Conservation (phyloP, 2,329 filamentous ascomycete species). For the Aspergillus neoniger region DNA sequence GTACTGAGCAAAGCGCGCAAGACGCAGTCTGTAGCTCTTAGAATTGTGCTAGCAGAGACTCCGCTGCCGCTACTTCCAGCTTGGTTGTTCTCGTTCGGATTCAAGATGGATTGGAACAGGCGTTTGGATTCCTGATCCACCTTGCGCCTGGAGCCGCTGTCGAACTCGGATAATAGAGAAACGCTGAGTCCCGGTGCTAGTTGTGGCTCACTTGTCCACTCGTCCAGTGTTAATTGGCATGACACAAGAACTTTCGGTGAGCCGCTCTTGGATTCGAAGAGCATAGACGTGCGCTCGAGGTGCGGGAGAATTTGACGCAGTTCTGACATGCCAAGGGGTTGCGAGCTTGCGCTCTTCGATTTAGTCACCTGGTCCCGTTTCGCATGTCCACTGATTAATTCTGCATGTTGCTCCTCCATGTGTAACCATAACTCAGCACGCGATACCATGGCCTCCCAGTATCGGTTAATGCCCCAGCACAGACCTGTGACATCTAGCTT, state of each 20-base stretch:
- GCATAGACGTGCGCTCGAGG: constrained; percentile 39
- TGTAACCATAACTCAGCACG: constrained; percentile 42
- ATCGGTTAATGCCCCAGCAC: constrained; percentile 45
- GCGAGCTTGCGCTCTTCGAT: constrained; percentile 11
- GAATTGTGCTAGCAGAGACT: constrained; percentile 30
- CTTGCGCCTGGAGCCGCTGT: constrained; percentile 24
- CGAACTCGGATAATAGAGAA: constrained; percentile 19
- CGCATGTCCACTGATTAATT: constrained; percentile 13
- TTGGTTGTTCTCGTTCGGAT: constrained; percentile 16
- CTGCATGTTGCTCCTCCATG: constrained; percentile 30
- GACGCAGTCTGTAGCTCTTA: constrained; percentile 40
- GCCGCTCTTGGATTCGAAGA: constrained; percentile 28
- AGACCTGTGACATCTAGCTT: constrained; percentile 43
- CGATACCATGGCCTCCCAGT: constrained; percentile 44
- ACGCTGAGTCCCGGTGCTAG: constrained; percentile 41
- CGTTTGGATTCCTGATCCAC: constrained; percentile 42
- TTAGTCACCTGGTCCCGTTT: not conserved
- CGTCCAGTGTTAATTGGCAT: constrained; percentile 38
- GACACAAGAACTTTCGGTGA: constrained; percentile 33
- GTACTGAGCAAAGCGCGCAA: constrained; percentile 35
- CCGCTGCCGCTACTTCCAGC: constrained; percentile 16
- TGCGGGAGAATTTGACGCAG: constrained; percentile 29
- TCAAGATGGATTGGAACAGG: constrained; percentile 41
- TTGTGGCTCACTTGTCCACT: constrained; percentile 45
- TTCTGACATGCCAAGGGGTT: not conserved